A percentile compares a stretch with the other conserved stretches of the same genome.
Conservation (phyloP, 164 flowering plant genomes). For the Liquidambar formosana region DNA sequence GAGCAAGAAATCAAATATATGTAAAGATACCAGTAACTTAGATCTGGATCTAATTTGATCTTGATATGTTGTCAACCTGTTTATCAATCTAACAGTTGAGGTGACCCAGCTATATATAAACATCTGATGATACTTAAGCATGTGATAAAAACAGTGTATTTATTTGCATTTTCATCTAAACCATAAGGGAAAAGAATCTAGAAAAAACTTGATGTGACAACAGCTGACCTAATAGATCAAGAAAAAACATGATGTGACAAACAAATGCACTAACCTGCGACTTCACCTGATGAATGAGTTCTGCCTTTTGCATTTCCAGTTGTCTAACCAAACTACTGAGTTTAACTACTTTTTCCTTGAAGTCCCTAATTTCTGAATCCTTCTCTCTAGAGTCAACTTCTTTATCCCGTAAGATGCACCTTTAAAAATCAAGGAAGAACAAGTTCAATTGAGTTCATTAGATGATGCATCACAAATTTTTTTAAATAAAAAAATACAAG, state of each 20-base stretch:
- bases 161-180: too few species aligned
- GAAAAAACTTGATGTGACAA: background rate
- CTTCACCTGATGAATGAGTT: slow-evolving; percentile 47
- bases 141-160: too few species aligned
- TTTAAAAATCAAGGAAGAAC: slow-evolving; percentile 16
- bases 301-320: slow-evolving; percentile 60
- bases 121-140: too few species aligned
- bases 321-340: slow-evolving; percentile 54
- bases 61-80: too few species aligned
- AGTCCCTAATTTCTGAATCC: slow-evolving; percentile 63
- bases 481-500: background rate
- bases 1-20: too few species aligned
- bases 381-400: slow-evolving; percentile 82
- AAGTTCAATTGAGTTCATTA: background rate
- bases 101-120: too few species aligned
- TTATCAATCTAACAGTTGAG: too few species aligned
- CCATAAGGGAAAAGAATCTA: too few species aligned
- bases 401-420: slow-evolving; percentile 78
- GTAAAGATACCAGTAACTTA: too few species aligned
- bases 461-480: background rate
- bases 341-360: slow-evolving; percentile 74
- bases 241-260: background rate
- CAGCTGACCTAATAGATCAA: background rate
- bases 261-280: slow-evolving; percentile 43
- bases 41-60: too few species aligned